Conservation (phyloP, 768 basidiomycete species). For the Mrakia blollopis region DNA sequence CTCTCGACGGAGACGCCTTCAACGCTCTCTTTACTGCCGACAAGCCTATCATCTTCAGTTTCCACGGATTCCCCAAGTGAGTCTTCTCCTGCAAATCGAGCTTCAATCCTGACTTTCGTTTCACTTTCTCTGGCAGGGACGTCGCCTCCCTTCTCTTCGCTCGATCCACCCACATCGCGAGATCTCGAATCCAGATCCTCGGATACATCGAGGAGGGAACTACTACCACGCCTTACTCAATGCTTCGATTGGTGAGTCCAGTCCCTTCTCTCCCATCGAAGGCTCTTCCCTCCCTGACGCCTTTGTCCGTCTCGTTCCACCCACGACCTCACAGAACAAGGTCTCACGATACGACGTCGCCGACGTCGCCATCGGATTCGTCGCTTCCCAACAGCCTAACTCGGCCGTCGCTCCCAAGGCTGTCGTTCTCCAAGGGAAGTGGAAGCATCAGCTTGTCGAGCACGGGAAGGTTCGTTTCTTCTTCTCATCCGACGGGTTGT, state of each 20-base stretch:
- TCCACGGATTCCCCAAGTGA: slow-evolving; percentile 64
- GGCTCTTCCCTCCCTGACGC: too few relatives aligned
- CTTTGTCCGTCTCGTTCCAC: not conserved
- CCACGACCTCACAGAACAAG: slow-evolving; percentile 36
- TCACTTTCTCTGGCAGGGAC: slow-evolving; percentile 59
- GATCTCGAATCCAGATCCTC: slow-evolving; percentile 39
- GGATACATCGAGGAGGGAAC: slow-evolving; percentile 44
- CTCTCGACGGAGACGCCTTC: slow-evolving; percentile 50
- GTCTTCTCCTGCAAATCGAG: slow-evolving; percentile 9
- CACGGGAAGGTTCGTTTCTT: slow-evolving; percentile 48
- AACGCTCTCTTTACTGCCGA: slow-evolving; percentile 66
- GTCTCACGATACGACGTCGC: slow-evolving; percentile 44
- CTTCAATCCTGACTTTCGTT: not conserved
- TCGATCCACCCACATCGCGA: slow-evolving; percentile 40
- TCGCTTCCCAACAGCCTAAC: slow-evolving; percentile 38
- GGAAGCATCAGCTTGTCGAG: slow-evolving; percentile 60
- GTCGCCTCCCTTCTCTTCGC: slow-evolving; percentile 42
- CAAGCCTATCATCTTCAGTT: slow-evolving; percentile 69
- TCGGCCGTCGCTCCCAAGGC: slow-evolving; percentile 50
- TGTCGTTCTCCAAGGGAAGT: slow-evolving; percentile 55
- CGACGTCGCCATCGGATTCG: slow-evolving; percentile 42
- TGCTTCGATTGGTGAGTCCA: slow-evolving; percentile 39
- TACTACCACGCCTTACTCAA: slow-evolving; percentile 43
- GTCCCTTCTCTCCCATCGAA: not conserved
- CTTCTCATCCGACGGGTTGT: not conserved